A percentile compares a stretch with the other conserved stretches of the same genome.
Conservation (phyloP, 2,329 filamentous ascomycete genomes). For the Fusarium oligoseptatum region DNA sequence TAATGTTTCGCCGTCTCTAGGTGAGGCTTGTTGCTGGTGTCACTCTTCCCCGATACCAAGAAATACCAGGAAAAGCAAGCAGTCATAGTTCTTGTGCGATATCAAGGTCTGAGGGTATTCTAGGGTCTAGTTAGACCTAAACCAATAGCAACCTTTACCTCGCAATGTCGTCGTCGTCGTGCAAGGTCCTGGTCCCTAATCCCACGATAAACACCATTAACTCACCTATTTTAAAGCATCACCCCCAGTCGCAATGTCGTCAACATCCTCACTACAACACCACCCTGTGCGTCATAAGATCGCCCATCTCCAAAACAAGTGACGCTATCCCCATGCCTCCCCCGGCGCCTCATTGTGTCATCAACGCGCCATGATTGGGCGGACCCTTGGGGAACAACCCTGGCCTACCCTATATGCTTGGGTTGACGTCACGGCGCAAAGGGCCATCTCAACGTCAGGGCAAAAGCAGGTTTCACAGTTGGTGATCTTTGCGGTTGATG, state of each 20-base stretch:
- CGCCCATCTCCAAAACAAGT: not conserved
- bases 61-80: not conserved
- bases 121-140: not conserved
- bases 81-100: not conserved
- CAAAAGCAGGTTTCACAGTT: slow-evolving; percentile 36
- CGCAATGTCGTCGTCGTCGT: not conserved
- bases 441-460: not conserved
- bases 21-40: not conserved
- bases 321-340: slow-evolving; percentile 12
- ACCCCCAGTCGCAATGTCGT: slow-evolving; percentile 7
- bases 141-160: slow-evolving; percentile 9
- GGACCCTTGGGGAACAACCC: slow-evolving; percentile 9
- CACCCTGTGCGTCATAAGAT: slow-evolving; percentile 24
- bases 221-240: not conserved
- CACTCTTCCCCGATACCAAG: not conserved
- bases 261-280: not conserved
- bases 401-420: slow-evolving; percentile 19
- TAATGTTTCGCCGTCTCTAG: not conserved
- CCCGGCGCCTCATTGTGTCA: slow-evolving; percentile 24
- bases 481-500: slow-evolving; percentile 17
- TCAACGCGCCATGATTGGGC: slow-evolving; percentile 25
- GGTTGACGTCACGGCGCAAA: slow-evolving; percentile 33
- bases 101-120: not conserved
- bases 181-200: not conserved
- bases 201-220: not conserved